phyloP scores from a whole-genome alignment of 345 rosid species.

The Reutealis trisperma region DNA sequence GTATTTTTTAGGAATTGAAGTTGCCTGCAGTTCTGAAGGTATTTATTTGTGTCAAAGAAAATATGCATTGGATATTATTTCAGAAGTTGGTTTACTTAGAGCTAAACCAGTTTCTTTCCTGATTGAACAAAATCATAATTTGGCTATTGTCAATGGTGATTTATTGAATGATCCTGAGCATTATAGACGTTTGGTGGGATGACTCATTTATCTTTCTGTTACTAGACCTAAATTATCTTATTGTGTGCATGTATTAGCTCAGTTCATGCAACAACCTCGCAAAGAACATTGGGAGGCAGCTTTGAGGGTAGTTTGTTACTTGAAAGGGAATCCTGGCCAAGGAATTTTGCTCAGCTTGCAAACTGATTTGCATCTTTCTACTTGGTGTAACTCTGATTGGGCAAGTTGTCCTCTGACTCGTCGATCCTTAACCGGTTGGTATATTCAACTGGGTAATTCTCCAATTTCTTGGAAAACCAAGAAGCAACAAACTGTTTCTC shows the following conservation, averaged over 20 bases:
- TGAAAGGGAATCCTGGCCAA: not conserved
- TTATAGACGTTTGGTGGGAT: not conserved
- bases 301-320: not conserved
- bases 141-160: not conserved
- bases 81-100: slow-evolving; percentile 9
- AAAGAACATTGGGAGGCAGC: not conserved
- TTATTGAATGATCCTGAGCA: not conserved
- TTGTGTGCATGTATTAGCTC: not conserved
- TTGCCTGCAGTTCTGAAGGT: not conserved
- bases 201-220: not conserved
- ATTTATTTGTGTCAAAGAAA: slow-evolving; percentile 16
- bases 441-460: not conserved
- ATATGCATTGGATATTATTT: slow-evolving; percentile 17
- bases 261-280: not conserved
- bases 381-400: not conserved
- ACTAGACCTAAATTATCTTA: not conserved
- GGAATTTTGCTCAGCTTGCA: not conserved
- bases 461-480: not conserved
- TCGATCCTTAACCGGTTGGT: not conserved
- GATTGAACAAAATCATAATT: slow-evolving; percentile 15
- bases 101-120: not conserved
- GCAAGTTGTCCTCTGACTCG: not conserved
- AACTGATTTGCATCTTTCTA: not conserved
- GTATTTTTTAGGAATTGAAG: too few relatives aligned
- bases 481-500: not conserved